These are phyloP conservation scores for Dothistroma septosporum DNA, from an alignment of 2,329 filamentous ascomycete genomes.

Conservation along the genomic window DNA sequence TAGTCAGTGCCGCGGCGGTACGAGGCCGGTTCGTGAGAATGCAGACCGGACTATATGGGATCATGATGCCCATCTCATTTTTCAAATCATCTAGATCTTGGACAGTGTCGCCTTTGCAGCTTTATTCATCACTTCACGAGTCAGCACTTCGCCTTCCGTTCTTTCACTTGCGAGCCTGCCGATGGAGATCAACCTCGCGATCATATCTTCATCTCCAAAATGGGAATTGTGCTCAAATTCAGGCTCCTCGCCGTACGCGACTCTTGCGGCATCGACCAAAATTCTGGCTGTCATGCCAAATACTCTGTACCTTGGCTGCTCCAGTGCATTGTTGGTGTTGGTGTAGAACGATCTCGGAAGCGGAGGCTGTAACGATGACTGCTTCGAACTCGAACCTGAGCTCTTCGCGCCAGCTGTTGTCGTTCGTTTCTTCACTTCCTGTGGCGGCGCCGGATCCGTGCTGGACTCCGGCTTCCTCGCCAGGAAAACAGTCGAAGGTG, in stretches of 20 bases:
- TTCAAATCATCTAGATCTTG: constrained; percentile 27
- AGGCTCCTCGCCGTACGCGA: constrained; percentile 78
- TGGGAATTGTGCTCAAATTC: constrained; percentile 72
- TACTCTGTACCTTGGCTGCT: constrained; percentile 61
- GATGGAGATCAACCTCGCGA: constrained; percentile 52
- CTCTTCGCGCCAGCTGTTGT: constrained; percentile 5
- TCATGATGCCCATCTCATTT: not conserved
- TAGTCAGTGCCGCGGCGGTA: not conserved
- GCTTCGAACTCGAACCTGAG: constrained; percentile 8
- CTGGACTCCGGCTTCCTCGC: constrained; percentile 26
- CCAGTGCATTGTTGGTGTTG: constrained; percentile 27
- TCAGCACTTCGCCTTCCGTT: constrained; percentile 47
- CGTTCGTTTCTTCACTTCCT: constrained; percentile 8
- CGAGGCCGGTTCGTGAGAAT: not conserved
- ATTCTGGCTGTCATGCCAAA: constrained; percentile 95
- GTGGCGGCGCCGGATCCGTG: constrained; percentile 17
- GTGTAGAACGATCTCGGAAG: constrained; percentile 30
- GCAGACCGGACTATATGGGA: not conserved
- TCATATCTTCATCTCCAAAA: constrained; percentile 65
- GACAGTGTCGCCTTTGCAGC: constrained; percentile 25
- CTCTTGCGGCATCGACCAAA: constrained; percentile 77
- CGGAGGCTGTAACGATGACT: constrained; percentile 27
- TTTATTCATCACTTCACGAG: constrained; percentile 35
- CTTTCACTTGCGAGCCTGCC: constrained; percentile 53
- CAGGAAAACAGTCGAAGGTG: constrained; percentile 58